Conservation (phyloP, 116 monocot genomes). For the Posidonia oceanica region DNA sequence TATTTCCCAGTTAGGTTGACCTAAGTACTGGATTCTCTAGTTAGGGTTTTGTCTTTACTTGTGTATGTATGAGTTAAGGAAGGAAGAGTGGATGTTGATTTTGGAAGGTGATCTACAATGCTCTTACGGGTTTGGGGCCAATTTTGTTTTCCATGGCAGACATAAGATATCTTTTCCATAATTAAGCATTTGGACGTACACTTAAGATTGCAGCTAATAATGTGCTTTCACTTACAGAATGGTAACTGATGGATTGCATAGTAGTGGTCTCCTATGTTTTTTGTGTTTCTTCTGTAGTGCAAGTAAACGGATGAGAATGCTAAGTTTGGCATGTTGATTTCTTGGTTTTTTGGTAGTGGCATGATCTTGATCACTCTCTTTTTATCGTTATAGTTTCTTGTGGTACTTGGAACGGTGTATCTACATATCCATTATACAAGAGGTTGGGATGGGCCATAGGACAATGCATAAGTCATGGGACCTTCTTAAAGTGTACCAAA, state of each 20-base stretch:
- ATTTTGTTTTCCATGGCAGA: not conserved
- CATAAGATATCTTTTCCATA: not conserved
- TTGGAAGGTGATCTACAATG: not conserved
- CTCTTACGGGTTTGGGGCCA: not conserved
- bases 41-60: no score
- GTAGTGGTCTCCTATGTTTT: no score
- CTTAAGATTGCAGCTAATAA: not conserved
- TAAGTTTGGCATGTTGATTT: no score
- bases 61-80: no score
- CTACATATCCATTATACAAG: constrained; percentile 59
- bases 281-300: no score
- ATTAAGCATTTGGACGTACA: not conserved
- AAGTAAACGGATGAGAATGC: no score
- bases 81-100: not conserved
- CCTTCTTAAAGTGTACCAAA: constrained; percentile 9
- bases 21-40: no score
- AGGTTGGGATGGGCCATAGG: constrained; percentile 36
- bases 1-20: no score
- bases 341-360: no score
- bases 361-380: not conserved
- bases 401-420: constrained; percentile 33
- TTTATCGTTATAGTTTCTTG: constrained; percentile 4
- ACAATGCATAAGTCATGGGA: constrained; percentile 20
- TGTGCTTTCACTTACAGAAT: not conserved
- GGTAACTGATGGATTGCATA: no score